These are phyloP conservation scores for Zygosaccharomyces rouxii DNA, from an alignment of 805 yeast species.

Conservation along the genomic window DNA sequence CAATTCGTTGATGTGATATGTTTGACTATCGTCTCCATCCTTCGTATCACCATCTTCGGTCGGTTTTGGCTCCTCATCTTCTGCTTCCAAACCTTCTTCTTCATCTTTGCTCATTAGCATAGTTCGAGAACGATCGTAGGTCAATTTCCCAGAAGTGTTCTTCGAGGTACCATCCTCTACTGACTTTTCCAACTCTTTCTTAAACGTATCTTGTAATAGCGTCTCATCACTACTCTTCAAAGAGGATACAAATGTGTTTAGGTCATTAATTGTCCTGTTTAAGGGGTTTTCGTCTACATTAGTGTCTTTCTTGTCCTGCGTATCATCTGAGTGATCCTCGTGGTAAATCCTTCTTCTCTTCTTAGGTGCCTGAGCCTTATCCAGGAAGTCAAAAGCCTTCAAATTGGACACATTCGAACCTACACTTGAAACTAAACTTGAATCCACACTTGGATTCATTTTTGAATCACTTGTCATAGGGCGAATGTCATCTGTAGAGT, in stretches of 20 bases:
- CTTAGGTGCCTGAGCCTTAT: slow-evolving; percentile 12
- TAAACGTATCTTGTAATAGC: slow-evolving; percentile 9
- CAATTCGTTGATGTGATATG: slow-evolving; percentile 27
- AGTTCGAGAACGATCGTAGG: slow-evolving; percentile 25
- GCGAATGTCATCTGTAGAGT: background rate
- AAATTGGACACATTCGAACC: slow-evolving; percentile 7
- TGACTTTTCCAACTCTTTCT: slow-evolving; percentile 8
- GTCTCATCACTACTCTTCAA: slow-evolving; percentile 7
- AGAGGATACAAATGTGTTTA: slow-evolving; percentile 14
- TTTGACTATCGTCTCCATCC: slow-evolving; percentile 7
- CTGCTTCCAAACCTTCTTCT: slow-evolving; percentile 13
- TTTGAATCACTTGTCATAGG: background rate
- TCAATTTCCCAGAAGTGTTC: slow-evolving; percentile 4
- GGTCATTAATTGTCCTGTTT: slow-evolving; percentile 13
- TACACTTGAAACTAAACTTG: background rate
- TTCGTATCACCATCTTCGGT: background rate
- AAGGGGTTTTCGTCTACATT: slow-evolving; percentile 3
- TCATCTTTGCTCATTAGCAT: slow-evolving; percentile 15
- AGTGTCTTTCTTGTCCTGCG: background rate
- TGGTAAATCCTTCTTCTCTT: slow-evolving; percentile 20
- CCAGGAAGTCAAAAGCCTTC: slow-evolving; percentile 26
- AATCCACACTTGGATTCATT: slow-evolving; percentile 2
- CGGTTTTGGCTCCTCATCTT: slow-evolving; percentile 5
- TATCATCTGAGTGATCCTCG: slow-evolving; percentile 1
- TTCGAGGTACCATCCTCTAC: slow-evolving; percentile 2